phyloP scores from a whole-genome alignment of 257 asterid species.

The Thymus mandschuricus region DNA sequence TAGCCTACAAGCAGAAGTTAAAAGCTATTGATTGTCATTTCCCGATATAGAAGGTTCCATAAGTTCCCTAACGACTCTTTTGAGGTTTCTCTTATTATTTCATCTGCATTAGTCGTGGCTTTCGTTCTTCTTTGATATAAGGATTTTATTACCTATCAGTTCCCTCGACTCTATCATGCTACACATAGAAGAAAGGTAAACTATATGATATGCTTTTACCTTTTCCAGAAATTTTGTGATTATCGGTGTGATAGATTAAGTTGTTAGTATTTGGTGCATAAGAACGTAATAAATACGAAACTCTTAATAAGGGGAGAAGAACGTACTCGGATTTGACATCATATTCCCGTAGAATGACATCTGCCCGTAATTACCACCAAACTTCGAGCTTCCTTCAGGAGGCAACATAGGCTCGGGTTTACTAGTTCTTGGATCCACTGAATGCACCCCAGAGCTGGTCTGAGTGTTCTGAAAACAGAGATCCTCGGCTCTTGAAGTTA shows the following conservation, averaged over 20 bases:
- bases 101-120: neutral
- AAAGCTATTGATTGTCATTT: neutral
- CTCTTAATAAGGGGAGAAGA: neutral
- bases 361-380: slow-evolving; percentile 61
- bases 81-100: neutral
- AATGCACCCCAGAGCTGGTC: slow-evolving; percentile 46
- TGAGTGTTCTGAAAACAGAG: slow-evolving; percentile 65
- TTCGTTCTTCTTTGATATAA: neutral
- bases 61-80: neutral
- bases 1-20: neutral
- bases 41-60: neutral
- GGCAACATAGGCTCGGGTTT: slow-evolving; percentile 72
- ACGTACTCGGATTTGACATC: slow-evolving; percentile 63
- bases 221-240: neutral
- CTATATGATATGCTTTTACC: neutral
- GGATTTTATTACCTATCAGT: too few relatives aligned
- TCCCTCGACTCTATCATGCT: neutral
- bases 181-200: neutral
- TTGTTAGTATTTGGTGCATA: neutral
- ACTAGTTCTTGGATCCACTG: slow-evolving; percentile 53
- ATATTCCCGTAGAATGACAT: slow-evolving; percentile 73
- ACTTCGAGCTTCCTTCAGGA: slow-evolving; percentile 65
- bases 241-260: neutral
- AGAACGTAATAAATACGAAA: neutral
- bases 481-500: slow-evolving; percentile 57